Percentiles rank a stretch among this genome's conserved stretches.
phyloP scores from a whole-genome alignment of 2,329 filamentous ascomycete species.

The Cryphonectria naterciae region DNA sequence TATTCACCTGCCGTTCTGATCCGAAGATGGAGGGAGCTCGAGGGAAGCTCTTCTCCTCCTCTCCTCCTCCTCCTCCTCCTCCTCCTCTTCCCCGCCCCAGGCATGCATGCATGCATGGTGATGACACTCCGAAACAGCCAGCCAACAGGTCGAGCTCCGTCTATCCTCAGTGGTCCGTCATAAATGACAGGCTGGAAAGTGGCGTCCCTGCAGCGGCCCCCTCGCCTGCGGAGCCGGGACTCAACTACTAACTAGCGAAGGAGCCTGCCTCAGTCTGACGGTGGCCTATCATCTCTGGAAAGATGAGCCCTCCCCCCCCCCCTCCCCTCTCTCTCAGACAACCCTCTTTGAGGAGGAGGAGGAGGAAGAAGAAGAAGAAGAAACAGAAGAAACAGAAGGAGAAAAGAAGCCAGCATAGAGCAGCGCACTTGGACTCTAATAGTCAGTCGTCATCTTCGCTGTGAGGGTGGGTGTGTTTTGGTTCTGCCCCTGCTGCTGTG shows the following conservation, averaged over 20 bases:
- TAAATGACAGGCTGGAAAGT: constrained; percentile 26
- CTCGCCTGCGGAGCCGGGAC: constrained; percentile 9
- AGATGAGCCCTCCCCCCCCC: not conserved
- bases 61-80: not conserved
- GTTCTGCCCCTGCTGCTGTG: not conserved
- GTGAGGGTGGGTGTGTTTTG: not conserved
- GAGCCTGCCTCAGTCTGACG: not conserved
- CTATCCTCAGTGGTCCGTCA: constrained; percentile 25
- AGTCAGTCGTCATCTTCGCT: not conserved
- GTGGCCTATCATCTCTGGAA: not conserved
- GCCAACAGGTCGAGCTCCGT: not conserved
- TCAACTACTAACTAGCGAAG: not conserved
- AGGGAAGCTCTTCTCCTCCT: not conserved
- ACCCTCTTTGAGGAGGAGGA: not conserved
- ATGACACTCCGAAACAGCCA: constrained; percentile 13
- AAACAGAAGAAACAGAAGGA: not conserved
- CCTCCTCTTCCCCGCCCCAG: not conserved
- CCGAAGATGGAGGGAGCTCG: not conserved
- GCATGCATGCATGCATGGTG: not conserved
- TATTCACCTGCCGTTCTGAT: constrained; percentile 7
- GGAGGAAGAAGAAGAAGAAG: not conserved
- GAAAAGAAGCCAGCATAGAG: not conserved
- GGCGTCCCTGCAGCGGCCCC: constrained; percentile 19
- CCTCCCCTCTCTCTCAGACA: not conserved
- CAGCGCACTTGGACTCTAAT: not conserved